Percentiles rank a stretch among this genome's conserved stretches.
Conservation (phyloP, 352 stramenopile genomes). For the Globisporangium nunn region DNA sequence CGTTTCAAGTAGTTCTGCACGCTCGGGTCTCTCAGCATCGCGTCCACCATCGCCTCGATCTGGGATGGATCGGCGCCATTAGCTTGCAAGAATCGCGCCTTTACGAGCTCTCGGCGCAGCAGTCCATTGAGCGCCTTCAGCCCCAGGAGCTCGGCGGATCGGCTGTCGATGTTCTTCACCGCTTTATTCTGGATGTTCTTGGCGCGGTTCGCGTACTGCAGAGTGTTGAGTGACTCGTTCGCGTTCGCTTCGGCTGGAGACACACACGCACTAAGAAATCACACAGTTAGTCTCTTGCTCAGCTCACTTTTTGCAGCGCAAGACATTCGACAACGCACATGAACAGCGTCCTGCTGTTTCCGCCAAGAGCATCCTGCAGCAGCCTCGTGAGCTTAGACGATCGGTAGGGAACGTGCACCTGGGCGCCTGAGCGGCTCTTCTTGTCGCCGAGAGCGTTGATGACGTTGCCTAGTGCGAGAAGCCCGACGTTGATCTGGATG, state of each 20-base stretch:
- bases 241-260: conserved; percentile 65
- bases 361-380: conserved; percentile 78
- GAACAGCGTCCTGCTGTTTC: conserved; percentile 86
- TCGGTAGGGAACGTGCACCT: conserved; percentile 71
- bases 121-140: conserved; percentile 65
- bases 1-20: conserved; percentile 48
- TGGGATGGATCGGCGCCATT: not conserved
- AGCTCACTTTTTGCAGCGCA: not conserved
- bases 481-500: conserved; percentile 84
- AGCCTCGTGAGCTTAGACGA: conserved; percentile 79
- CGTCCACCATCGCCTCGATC: conserved; percentile 17
- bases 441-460: conserved; percentile 85
- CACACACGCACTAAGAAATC: conserved; percentile 61
- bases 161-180: conserved; percentile 84
- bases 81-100: conserved; percentile 31
- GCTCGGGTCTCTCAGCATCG: conserved; percentile 33
- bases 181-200: conserved; percentile 89
- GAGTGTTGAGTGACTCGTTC: conserved; percentile 74
- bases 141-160: conserved; percentile 60
- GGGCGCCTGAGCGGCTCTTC: conserved; percentile 28
- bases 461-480: conserved; percentile 81
- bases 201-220: conserved; percentile 82
- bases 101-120: conserved; percentile 62
- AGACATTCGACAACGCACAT: conserved; percentile 38
- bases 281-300: not conserved